phyloP scores from a whole-genome alignment of 495 filamentous ascomycete species.

The Aspergillus leporis region DNA sequence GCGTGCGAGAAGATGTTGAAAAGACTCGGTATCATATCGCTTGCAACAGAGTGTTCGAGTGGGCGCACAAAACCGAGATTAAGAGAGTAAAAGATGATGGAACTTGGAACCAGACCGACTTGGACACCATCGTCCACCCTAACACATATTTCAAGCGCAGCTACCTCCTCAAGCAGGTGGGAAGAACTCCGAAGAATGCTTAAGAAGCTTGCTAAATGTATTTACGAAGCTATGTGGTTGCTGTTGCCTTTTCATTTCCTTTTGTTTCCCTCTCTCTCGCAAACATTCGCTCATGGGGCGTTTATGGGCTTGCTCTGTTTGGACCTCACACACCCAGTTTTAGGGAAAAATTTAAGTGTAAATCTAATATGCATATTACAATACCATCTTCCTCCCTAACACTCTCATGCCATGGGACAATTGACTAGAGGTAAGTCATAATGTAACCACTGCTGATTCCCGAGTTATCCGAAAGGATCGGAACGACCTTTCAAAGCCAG shows the following conservation, averaged over 20 bases:
- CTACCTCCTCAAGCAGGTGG: slow-evolving; percentile 74
- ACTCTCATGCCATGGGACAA: slow-evolving; percentile 1
- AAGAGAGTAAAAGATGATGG: slow-evolving; percentile 83
- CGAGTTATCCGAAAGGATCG: slow-evolving; percentile 62
- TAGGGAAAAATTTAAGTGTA: slow-evolving; percentile 11
- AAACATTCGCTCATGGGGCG: slow-evolving; percentile 16
- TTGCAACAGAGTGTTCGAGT: slow-evolving; percentile 95
- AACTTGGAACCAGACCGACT: slow-evolving; percentile 71
- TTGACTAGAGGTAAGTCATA: not conserved
- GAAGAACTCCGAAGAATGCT: slow-evolving; percentile 33
- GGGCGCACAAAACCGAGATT: slow-evolving; percentile 80
- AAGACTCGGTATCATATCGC: slow-evolving; percentile 91
- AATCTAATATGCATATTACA: slow-evolving; percentile 1
- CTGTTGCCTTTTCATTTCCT: slow-evolving; percentile 1
- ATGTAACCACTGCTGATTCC: slow-evolving; percentile 85
- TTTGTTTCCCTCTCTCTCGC: slow-evolving; percentile 1
- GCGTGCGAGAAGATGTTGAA: slow-evolving; percentile 84
- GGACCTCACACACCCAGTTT: not conserved
- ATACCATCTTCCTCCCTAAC: not conserved
- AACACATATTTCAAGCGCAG: slow-evolving; percentile 97
- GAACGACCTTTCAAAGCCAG: slow-evolving; percentile 70
- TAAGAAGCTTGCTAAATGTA: slow-evolving; percentile 21
- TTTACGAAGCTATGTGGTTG: slow-evolving; percentile 35
- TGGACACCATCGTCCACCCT: slow-evolving; percentile 96
- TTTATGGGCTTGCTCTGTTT: slow-evolving; percentile 16